Evolutionary conservation across 2,329 filamentous ascomycete species (phyloP).

Genomic region (Ophiostoma angusticollis): DNA sequence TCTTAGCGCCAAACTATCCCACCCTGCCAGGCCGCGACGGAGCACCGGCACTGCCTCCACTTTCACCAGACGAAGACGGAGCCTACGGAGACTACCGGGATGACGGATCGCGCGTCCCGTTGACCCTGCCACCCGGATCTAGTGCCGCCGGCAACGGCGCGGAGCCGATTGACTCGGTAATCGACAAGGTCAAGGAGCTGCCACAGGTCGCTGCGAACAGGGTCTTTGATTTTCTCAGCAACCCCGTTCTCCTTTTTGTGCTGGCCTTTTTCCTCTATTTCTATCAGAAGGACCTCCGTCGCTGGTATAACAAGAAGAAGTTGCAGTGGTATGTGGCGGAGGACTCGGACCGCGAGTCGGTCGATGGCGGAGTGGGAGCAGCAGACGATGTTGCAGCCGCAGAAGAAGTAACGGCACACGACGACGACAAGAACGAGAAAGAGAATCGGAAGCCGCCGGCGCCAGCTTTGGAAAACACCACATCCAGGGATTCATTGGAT

Average conservation of each 20-base stretch:
- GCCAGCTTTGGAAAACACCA: background rate
- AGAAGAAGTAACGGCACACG: too few species aligned
- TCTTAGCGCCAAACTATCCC: constrained; percentile 1
- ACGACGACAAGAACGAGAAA: background rate
- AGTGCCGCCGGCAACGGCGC: too few species aligned
- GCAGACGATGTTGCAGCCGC: too few species aligned
- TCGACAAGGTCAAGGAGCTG: constrained; percentile 37
- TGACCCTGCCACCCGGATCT: constrained; percentile 11
- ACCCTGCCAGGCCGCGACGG: constrained; percentile 8
- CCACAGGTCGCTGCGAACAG: constrained; percentile 37
- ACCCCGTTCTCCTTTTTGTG: constrained; percentile 37
- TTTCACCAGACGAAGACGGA: background rate
- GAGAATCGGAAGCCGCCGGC: background rate
- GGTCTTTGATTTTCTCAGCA: constrained; percentile 41
- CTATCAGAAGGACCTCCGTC: constrained; percentile 19
- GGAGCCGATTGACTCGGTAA: constrained; percentile 22
- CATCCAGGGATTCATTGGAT: too few species aligned
- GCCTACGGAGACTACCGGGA: background rate
- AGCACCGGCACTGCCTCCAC: too few species aligned
- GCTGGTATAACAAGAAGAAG: constrained; percentile 13
- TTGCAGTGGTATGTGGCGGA: constrained; percentile 1
- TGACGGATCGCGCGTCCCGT: background rate
- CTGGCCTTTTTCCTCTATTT: constrained; percentile 32
- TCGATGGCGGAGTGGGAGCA: too few species aligned
- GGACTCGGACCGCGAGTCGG: too few species aligned